Conservation (phyloP, 2,329 filamentous ascomycete genomes). For the Trichoderma koningiopsis region DNA sequence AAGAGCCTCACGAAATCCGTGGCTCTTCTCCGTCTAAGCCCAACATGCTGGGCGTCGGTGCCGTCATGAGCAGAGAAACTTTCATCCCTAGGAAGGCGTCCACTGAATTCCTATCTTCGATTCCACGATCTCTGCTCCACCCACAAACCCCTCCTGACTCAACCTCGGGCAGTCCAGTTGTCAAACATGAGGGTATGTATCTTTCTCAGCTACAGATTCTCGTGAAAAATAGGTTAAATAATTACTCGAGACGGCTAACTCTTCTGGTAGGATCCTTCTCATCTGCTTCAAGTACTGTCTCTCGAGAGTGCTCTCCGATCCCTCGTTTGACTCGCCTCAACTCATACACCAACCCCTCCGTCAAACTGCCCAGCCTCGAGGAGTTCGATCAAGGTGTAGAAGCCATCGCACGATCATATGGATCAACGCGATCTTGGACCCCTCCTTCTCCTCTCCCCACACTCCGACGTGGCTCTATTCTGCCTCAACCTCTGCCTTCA, state of each 20-base stretch:
- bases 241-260: slow-evolving; percentile 21
- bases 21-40: slow-evolving; percentile 24
- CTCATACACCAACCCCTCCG: slow-evolving; percentile 22
- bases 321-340: slow-evolving; percentile 30
- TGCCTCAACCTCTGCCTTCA: slow-evolving; percentile 33
- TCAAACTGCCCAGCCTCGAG: slow-evolving; percentile 41
- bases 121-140: slow-evolving; percentile 29
- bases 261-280: slow-evolving; percentile 30
- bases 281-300: slow-evolving; percentile 28
- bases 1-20: slow-evolving; percentile 27
- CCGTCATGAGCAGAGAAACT: slow-evolving; percentile 29
- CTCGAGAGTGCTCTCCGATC: slow-evolving; percentile 34
- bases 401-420: slow-evolving; percentile 38
- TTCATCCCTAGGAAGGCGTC: slow-evolving; percentile 29
- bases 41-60: slow-evolving; percentile 31
- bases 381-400: slow-evolving; percentile 46
- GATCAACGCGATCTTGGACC: slow-evolving; percentile 34
- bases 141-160: slow-evolving; percentile 39
- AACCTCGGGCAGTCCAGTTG: slow-evolving; percentile 39
- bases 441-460: slow-evolving; percentile 36
- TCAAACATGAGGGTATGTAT: slow-evolving; percentile 39
- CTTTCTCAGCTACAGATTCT: not conserved
- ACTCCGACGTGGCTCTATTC: slow-evolving; percentile 30
- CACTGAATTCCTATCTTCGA: slow-evolving; percentile 31
- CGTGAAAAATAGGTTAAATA: not conserved